These are phyloP conservation scores for Castanea sativa DNA, from an alignment of 306 rosid species.

Conservation along the genomic window DNA sequence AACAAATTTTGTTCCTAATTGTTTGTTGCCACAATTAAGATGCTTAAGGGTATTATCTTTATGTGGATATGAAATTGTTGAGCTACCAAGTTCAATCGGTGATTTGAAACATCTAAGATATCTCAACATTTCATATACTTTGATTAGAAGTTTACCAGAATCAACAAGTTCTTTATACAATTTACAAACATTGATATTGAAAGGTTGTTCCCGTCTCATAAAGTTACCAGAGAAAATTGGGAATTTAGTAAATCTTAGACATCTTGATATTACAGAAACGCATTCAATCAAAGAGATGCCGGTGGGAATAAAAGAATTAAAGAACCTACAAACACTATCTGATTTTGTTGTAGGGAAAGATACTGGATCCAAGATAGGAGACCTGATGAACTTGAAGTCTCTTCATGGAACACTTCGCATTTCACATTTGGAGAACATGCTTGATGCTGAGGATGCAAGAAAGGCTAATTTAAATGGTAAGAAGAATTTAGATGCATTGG, in stretches of 20 bases:
- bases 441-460: background rate
- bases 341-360: too few species aligned
- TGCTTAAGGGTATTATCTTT: background rate
- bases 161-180: background rate
- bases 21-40: background rate
- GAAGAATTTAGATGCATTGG: background rate
- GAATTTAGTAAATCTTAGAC: too few species aligned
- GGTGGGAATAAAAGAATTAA: background rate
- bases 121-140: background rate
- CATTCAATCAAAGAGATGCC: too few species aligned
- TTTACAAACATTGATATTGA: background rate
- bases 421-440: constrained; percentile 4
- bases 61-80: background rate
- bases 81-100: background rate
- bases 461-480: background rate
- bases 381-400: background rate
- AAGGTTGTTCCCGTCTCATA: background rate
- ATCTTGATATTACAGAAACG: too few species aligned
- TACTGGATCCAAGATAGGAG: too few species aligned
- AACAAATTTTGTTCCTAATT: background rate
- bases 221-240: background rate
- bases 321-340: too few species aligned
- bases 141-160: background rate
- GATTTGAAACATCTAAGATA: constrained; percentile 3
- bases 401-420: background rate